Conservation (phyloP, 176 grass and related monocot species). For the Poa pratensis region DNA sequence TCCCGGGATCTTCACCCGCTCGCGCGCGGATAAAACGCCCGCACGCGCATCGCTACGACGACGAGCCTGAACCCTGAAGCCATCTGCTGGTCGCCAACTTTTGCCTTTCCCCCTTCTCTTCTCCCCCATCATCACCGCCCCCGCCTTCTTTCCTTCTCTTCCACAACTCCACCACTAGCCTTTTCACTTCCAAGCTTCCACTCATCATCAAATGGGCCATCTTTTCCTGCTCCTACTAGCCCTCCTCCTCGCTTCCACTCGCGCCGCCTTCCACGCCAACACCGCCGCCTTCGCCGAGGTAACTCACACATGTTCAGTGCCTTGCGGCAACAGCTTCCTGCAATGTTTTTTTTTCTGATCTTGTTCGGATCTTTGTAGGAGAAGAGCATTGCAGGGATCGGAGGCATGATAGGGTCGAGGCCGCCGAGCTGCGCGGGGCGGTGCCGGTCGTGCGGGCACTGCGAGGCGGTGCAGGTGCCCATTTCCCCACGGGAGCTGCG, state of each 20-base stretch:
- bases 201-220: slow-evolving; percentile 43
- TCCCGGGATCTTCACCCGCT: slow-evolving; percentile 36
- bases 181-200: background rate
- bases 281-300: slow-evolving; percentile 42
- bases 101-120: slow-evolving; percentile 39
- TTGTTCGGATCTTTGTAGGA: slow-evolving; percentile 19
- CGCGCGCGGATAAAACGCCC: slow-evolving; percentile 51
- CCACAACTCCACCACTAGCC: background rate
- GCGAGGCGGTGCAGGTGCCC: slow-evolving; percentile 71
- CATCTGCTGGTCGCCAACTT: slow-evolving; percentile 39
- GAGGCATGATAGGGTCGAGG: slow-evolving; percentile 57
- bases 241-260: slow-evolving; percentile 41
- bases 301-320: background rate
- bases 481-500: slow-evolving; percentile 32
- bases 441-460: slow-evolving; percentile 63
- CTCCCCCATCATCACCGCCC: slow-evolving; percentile 6
- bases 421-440: slow-evolving; percentile 66
- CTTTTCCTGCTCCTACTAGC: slow-evolving; percentile 35
- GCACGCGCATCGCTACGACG: slow-evolving; percentile 33
- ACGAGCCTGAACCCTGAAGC: too few relatives aligned
- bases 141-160: background rate
- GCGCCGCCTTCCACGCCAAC: background rate
- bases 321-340: background rate
- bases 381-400: slow-evolving; percentile 27
- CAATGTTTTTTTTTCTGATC: background rate